A percentile compares a stretch with the other conserved stretches of the same genome.
Conservation (phyloP, 2,329 filamentous ascomycete species). For the Incumbomyces lentus region DNA sequence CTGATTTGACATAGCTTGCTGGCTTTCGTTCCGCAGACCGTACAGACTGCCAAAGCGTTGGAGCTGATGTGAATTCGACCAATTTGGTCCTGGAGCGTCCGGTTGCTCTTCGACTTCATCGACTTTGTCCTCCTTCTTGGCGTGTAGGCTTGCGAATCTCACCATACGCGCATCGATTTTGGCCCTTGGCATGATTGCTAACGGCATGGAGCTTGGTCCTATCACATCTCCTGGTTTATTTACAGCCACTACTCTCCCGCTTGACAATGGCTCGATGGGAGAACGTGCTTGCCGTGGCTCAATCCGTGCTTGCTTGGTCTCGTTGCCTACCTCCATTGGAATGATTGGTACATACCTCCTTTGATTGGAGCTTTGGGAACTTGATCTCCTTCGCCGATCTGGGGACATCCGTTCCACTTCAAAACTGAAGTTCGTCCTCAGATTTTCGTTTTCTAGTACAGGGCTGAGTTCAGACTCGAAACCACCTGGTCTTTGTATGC, state of each 20-base stretch:
- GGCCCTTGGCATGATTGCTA: slow-evolving; percentile 10
- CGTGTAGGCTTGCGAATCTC: slow-evolving; percentile 18
- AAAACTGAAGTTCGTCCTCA: slow-evolving; percentile 20
- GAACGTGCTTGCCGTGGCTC: slow-evolving; percentile 7
- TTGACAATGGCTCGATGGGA: neutral
- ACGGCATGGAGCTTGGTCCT: slow-evolving; percentile 8
- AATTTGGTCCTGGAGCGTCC: neutral
- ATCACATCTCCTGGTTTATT: slow-evolving; percentile 6
- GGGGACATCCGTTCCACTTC: slow-evolving; percentile 14
- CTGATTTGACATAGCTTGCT: neutral
- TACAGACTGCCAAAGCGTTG: slow-evolving; percentile 4
- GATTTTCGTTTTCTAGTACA: slow-evolving; percentile 20
- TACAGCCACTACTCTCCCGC: neutral
- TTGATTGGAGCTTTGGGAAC: slow-evolving; percentile 8
- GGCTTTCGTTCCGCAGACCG: neutral
- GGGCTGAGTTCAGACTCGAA: slow-evolving; percentile 16
- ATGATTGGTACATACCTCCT: slow-evolving; percentile 16
- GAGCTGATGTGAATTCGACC: neutral
- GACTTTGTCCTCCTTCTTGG: slow-evolving; percentile 6
- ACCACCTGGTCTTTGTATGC: slow-evolving; percentile 14
- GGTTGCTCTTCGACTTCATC: neutral
- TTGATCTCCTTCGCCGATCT: slow-evolving; percentile 10
- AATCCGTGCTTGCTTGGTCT: slow-evolving; percentile 17
- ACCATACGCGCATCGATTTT: slow-evolving; percentile 12
- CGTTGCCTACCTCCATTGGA: slow-evolving; percentile 14